Percentiles rank a stretch among this genome's conserved stretches.
Evolutionary conservation across 352 stramenopile species (phyloP).

Genomic region (Phytophthora multivora): DNA sequence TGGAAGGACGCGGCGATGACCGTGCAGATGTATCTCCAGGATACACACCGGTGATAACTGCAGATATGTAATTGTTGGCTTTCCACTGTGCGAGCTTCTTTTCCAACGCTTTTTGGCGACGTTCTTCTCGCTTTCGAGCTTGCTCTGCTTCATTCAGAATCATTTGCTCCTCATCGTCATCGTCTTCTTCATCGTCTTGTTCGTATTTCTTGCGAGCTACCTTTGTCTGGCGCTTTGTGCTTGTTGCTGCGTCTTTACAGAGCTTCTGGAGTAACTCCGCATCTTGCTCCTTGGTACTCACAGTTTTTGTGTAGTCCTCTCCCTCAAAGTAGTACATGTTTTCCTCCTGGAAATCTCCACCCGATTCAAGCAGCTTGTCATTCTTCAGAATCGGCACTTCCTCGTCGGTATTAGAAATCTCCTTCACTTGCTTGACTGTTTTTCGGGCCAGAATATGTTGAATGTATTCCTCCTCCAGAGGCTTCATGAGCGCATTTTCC

Average conservation of each 20-base stretch:
- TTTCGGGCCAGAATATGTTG: constrained; percentile 47
- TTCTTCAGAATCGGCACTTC: constrained; percentile 25
- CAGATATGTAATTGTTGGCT: constrained; percentile 67
- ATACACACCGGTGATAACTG: constrained; percentile 29
- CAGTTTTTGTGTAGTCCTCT: constrained; percentile 63
- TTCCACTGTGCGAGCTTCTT: constrained; percentile 64
- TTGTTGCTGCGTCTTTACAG: constrained; percentile 25
- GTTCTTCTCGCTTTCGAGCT: constrained; percentile 44
- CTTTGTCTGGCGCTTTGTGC: constrained; percentile 33
- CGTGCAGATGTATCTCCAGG: not conserved
- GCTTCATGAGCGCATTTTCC: constrained; percentile 43
- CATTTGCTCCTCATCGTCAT: constrained; percentile 34
- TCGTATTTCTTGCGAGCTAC: constrained; percentile 43
- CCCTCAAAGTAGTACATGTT: constrained; percentile 90
- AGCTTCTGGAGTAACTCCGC: constrained; percentile 45
- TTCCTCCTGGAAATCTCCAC: constrained; percentile 66
- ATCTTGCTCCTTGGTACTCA: constrained; percentile 45
- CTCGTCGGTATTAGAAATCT: constrained; percentile 8
- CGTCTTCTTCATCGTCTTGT: constrained; percentile 38
- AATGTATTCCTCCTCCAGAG: constrained; percentile 65
- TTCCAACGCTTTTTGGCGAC: constrained; percentile 42
- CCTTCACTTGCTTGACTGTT: constrained; percentile 4
- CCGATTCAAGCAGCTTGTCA: constrained; percentile 56
- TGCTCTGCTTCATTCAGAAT: constrained; percentile 50
- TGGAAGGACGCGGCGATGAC: constrained; percentile 8